Conservation (phyloP, 371 early-diverging fungal genomes). For the Nematocida ausubeli region DNA sequence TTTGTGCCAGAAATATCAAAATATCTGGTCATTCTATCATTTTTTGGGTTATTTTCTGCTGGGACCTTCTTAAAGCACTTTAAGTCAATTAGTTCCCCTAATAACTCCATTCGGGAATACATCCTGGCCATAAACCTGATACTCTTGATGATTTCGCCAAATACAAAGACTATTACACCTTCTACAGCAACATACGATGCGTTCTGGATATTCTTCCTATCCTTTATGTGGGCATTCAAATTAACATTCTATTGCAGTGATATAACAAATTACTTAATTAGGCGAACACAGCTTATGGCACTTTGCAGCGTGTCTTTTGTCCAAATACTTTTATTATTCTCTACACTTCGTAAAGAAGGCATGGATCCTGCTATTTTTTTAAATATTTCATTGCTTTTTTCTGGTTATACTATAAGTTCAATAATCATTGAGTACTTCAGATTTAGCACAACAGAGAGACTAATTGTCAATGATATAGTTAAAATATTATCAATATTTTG, state of each 20-base stretch:
- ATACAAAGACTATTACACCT: neutral
- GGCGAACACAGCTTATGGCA: neutral
- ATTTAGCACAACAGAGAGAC: neutral
- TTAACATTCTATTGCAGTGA: neutral
- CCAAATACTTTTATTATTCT: neutral
- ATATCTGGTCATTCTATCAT: too few species aligned
- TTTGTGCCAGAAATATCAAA: too few species aligned
- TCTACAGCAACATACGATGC: neutral
- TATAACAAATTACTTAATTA: neutral
- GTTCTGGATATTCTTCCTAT: neutral
- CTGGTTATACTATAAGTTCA: neutral
- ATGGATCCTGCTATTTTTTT: neutral
- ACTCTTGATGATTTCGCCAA: neutral
- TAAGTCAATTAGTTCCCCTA: neutral
- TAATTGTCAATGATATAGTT: neutral
- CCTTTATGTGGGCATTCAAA: neutral
- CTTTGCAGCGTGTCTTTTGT: too few species aligned
- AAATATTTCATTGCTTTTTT: neutral
- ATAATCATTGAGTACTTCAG: neutral
- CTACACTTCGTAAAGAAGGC: neutral
- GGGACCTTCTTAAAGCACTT: neutral
- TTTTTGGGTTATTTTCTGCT: neutral
- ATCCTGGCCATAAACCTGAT: neutral
- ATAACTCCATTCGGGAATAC: neutral
- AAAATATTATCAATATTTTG: neutral